phyloP scores from a whole-genome alignment of 73 alveolate genomes.

The Paramecium tetraurelia region DNA sequence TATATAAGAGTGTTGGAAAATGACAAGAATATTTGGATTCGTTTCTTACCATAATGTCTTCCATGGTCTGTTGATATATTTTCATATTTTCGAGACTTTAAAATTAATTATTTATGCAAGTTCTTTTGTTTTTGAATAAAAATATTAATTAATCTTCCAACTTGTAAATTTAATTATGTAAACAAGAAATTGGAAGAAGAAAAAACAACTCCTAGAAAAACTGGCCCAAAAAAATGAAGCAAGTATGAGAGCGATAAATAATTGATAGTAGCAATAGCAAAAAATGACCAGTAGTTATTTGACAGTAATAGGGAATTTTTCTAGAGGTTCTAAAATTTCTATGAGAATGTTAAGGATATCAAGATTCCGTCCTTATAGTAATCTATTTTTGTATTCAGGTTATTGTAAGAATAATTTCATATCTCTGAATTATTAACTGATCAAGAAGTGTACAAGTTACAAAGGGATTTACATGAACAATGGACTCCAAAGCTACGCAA shows the following conservation, averaged over 20 bases:
- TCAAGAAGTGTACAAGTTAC: neutral
- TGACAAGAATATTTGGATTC: neutral
- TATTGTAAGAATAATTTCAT: neutral
- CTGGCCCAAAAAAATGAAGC: neutral
- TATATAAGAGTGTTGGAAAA: neutral
- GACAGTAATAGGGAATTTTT: neutral
- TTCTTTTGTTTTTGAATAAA: neutral
- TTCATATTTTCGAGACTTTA: neutral
- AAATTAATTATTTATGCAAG: neutral
- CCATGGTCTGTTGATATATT: neutral
- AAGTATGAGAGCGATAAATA: neutral
- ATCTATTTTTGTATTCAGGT: neutral
- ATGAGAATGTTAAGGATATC: neutral
- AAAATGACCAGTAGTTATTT: slow-evolving; percentile 16
- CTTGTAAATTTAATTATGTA: neutral
- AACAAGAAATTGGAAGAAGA: slow-evolving; percentile 12
- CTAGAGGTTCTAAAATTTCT: neutral
- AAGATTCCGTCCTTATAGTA: neutral
- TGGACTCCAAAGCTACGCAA: neutral
- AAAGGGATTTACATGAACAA: neutral
- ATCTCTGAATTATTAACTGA: neutral
- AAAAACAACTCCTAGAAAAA: neutral
- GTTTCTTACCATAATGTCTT: neutral
- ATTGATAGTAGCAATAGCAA: neutral
- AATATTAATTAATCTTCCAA: neutral